A percentile compares a stretch with the other conserved stretches of the same genome.
These are phyloP conservation scores for Trypanosoma boissoni DNA, from an alignment of 208 protist genomes.

Conservation along the genomic window DNA sequence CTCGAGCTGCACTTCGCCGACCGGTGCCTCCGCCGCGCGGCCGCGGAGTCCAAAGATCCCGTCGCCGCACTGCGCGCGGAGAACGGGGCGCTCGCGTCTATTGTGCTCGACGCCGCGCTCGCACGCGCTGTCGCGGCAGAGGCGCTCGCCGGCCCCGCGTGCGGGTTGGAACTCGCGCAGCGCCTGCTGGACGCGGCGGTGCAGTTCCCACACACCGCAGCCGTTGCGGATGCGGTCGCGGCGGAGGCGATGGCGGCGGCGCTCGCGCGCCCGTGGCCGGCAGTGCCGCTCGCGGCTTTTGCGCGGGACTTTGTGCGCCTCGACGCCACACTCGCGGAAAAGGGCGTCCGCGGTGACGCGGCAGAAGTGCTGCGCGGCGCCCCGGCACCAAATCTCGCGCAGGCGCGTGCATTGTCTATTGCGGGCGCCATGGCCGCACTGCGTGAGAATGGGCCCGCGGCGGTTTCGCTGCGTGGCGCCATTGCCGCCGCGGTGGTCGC, in stretches of 20 bases:
- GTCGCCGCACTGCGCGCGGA: neutral
- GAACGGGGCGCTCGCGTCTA: neutral
- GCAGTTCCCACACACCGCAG: neutral
- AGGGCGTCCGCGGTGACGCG: neutral
- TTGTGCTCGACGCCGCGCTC: neutral
- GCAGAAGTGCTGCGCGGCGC: neutral
- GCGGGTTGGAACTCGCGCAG: neutral
- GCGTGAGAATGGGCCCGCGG: too few relatives aligned
- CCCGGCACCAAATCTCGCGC: too few relatives aligned
- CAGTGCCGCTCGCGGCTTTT: neutral
- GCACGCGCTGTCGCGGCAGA: neutral
- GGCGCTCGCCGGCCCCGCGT: neutral
- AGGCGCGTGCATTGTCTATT: too few relatives aligned
- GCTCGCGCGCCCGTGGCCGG: neutral
- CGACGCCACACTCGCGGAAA: neutral
- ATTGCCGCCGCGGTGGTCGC: too few relatives aligned
- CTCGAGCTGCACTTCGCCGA: conserved; percentile 72
- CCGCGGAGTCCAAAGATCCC: too few relatives aligned
- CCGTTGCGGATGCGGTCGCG: neutral
- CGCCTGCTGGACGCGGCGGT: neutral
- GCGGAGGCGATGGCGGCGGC: neutral
- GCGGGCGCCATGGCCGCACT: too few relatives aligned
- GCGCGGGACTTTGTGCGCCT: neutral
- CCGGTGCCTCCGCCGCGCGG: conserved; percentile 44
- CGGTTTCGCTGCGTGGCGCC: too few relatives aligned